A percentile compares a stretch with the other conserved stretches of the same genome.
phyloP scores from a whole-genome alignment of 495 filamentous ascomycete species.

The Filosporella fistucella region DNA sequence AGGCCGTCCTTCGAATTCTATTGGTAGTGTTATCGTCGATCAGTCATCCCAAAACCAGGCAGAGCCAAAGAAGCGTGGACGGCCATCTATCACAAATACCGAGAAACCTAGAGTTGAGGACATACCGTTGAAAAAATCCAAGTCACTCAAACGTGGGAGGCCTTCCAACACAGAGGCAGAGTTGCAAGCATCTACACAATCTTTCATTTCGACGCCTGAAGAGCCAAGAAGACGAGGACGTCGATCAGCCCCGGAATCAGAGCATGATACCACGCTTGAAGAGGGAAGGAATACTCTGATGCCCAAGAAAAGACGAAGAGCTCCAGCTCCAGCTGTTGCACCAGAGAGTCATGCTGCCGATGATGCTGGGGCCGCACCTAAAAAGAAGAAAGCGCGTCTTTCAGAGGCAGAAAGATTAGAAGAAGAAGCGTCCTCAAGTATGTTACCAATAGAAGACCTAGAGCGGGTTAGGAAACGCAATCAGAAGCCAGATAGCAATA shows the following conservation, averaged over 20 bases:
- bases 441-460: too few relatives aligned
- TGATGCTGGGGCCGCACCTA: not conserved
- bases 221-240: not conserved
- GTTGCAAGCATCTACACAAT: not conserved
- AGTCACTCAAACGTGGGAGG: not conserved
- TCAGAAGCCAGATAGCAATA: not conserved
- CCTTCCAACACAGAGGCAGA: conserved; percentile 11
- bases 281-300: not conserved
- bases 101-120: too few relatives aligned
- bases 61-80: not conserved
- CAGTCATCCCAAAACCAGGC: not conserved
- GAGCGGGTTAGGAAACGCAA: not conserved
- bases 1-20: too few relatives aligned
- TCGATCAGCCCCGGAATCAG: not conserved
- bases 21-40: too few relatives aligned
- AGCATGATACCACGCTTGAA: not conserved
- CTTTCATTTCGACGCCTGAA: not conserved
- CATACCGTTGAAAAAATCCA: too few relatives aligned
- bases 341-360: not conserved
- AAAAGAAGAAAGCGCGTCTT: too few relatives aligned
- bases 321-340: not conserved
- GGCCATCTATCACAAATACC: too few relatives aligned
- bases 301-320: not conserved
- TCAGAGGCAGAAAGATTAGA: too few relatives aligned
- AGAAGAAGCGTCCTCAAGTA: too few relatives aligned